Percentiles rank a stretch among this genome's conserved stretches.
Conservation (phyloP, 495 filamentous ascomycete genomes). For the Daldinia loculata region DNA sequence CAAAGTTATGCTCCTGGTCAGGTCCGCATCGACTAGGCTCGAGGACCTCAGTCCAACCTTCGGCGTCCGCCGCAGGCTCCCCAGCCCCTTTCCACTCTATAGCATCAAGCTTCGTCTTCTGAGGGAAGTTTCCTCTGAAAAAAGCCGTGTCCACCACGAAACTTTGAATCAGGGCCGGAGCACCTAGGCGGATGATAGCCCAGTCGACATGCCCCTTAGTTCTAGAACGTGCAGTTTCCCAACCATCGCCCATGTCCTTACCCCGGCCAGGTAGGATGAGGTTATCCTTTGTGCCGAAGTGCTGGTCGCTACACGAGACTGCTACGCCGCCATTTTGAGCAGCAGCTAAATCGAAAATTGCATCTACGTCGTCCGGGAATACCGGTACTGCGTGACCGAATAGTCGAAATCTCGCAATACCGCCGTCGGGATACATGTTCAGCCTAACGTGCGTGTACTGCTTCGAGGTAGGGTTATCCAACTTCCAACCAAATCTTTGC, state of each 20-base stretch:
- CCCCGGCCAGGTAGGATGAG: conserved; percentile 85
- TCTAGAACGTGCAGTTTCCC: conserved; percentile 87
- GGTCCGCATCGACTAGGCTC: conserved; percentile 72
- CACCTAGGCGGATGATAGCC: conserved; percentile 81
- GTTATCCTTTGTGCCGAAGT: conserved; percentile 86
- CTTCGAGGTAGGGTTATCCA: conserved; percentile 65
- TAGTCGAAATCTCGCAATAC: conserved; percentile 86
- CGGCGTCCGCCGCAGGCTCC: conserved; percentile 66
- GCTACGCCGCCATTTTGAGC: conserved; percentile 83
- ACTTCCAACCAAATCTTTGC: conserved; percentile 79
- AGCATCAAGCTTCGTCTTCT: conserved; percentile 75
- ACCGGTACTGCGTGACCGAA: conserved; percentile 81
- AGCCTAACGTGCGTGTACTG: conserved; percentile 86
- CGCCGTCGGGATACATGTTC: conserved; percentile 92
- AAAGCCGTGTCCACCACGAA: conserved; percentile 88
- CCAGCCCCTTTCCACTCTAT: conserved; percentile 62
- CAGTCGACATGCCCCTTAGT: conserved; percentile 84
- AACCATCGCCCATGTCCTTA: conserved; percentile 92
- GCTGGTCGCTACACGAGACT: conserved; percentile 80
- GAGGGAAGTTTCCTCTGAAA: conserved; percentile 90
- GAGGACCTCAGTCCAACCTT: conserved; percentile 75
- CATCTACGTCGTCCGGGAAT: conserved; percentile 66
- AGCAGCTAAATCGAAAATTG: conserved; percentile 82
- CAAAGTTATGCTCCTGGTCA: conserved; percentile 84
- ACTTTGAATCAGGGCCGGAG: conserved; percentile 72